Evolutionary conservation across 1,284 basidiomycete species (phyloP), one percentile per base, ranked within the genome.

Genomic region (Microbotryum intermedium): DNA sequence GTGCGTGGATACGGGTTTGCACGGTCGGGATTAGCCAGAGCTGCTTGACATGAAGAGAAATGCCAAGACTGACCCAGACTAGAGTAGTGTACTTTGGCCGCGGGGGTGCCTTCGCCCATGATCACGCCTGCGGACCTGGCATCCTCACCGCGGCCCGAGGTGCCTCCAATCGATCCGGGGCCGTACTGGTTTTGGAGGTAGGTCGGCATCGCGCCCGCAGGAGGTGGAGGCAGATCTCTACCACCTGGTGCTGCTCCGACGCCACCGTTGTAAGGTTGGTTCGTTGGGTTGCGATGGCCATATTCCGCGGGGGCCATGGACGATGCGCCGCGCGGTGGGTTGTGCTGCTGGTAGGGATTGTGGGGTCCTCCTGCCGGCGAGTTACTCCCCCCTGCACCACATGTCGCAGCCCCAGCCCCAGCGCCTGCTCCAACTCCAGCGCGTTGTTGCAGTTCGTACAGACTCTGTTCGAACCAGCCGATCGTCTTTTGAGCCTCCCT

Each of bases 381-480:
- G 13, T 11, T 56, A 49, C n/a, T 21, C 47, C 50, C 42, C 8
- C 39, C 50, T 26, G 48, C 45, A 54, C 58, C 57, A 29, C 20
- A 18, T 50, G 53, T 39, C 45, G 52, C 58, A 43, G 51, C 29
- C 23, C 28, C 47, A 71, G 60, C 81, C 59, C 79, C 78, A 51
- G 78, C 77, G 42, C 79, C 59, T 74, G 75, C 70, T 82, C 77
- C 70, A 81, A 80, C 74, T 82, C 82, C 68, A 80, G 76, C 83
- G 81, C 74, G 83, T 77, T 73, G 65, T 59, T 90, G 87, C 20
- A 94, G 81, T 74, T 91, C 85, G 69, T 84, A 83, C 26, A 94
- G 82, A 62, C 86, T 88, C 72, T 86, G 83, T 76, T 94, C 85
- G 73, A 94, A 91, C 77, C 92, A 94, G 57, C 82, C 84, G 69